Base-by-base conservation (phyloP, 1,284 basidiomycete species). In the Ustilago hordei region DNA sequence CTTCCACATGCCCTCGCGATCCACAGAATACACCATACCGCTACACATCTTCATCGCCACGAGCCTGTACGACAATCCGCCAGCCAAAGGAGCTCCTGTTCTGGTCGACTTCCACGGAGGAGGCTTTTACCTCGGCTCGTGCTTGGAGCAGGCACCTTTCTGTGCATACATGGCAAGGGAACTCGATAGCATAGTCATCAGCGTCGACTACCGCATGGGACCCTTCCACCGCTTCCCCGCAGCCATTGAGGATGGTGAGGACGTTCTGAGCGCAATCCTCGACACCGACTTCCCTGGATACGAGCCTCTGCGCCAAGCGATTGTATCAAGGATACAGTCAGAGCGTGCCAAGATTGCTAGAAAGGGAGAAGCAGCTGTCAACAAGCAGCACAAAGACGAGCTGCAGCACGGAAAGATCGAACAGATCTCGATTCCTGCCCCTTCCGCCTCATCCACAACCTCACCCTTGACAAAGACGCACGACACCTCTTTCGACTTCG, bases 201-300 rank as follows among this genome's bases (percentile, higher is more conserved):
- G 71, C 43, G 81, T 82, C 41, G 73, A 78, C 62, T 82, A 82
- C 48, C 80, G 84, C 19, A 85, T 84, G 76, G 75, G 79, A 5
- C 84, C 84, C 2, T 81, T 83, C 64, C 65, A 81, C 43, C 73
- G 81, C 39, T 83, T 80, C 34, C 84, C 84, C 1, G 80, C 76
- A 13, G 78, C 78, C 15, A 67, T 77, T 11, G 60, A 79, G 31
- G 81, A 84, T 19, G 71, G 69, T 2, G 78, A 81, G 39, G 81
- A 84, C 38, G 79, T 76, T 28, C 67, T 73, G 23, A 74, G 66
- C 52, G 75, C 75, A 4, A 70, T 78, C 8, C 67, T 78, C 45
- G 75, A 78, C 28, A 17, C 54, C 4, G 60, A 69, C n/a, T 70
- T 58, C 13, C 55, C 64, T 5, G 75, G 71, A 12, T 74, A 78